A percentile compares a stretch with the other conserved stretches of the same genome.
Conservation (phyloP, 2,329 filamentous ascomycete genomes). For the Madurella fahalii region DNA sequence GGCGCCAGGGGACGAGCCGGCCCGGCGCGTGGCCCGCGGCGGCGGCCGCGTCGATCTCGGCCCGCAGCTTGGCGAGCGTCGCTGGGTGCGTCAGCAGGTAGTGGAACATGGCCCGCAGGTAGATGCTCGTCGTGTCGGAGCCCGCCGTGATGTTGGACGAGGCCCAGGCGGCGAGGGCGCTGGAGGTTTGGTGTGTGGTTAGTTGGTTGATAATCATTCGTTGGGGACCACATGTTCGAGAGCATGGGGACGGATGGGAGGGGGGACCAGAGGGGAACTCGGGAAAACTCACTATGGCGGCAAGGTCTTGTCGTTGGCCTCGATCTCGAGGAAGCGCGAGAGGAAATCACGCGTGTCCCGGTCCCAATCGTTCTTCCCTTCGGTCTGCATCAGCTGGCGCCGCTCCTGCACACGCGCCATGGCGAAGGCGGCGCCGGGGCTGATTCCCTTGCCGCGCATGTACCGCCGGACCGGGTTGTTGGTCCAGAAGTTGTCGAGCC, state of each 20-base stretch:
- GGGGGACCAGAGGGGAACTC: slow-evolving; percentile 17
- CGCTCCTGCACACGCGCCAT: slow-evolving; percentile 23
- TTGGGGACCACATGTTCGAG: too few relatives aligned
- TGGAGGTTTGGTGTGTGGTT: too few relatives aligned
- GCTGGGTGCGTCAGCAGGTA: slow-evolving; percentile 11
- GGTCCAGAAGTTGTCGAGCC: slow-evolving; percentile 9
- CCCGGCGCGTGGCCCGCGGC: too few relatives aligned
- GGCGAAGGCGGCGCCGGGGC: slow-evolving; percentile 40
- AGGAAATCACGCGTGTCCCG: slow-evolving; percentile 14
- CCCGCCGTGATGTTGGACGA: slow-evolving; percentile 19
- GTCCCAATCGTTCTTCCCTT: background rate
- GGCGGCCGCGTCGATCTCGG: slow-evolving; percentile 1
- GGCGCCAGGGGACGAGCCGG: too few relatives aligned
- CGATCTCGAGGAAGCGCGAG: slow-evolving; percentile 13
- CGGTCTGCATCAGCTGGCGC: slow-evolving; percentile 2
- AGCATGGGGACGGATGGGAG: too few relatives aligned
- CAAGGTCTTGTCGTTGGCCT: slow-evolving; percentile 15
- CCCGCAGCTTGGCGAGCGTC: slow-evolving; percentile 1
- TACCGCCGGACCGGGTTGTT: slow-evolving; percentile 9
- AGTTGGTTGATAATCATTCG: too few relatives aligned
- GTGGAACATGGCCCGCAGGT: slow-evolving; percentile 11
- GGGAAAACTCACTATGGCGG: too few relatives aligned
- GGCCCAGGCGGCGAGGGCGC: slow-evolving; percentile 11
- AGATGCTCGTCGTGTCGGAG: slow-evolving; percentile 13
- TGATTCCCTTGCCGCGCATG: background rate